These are phyloP conservation scores for Plasmodium knowlesi DNA, from an alignment of 169 alveolate species.

Conservation along the genomic window DNA sequence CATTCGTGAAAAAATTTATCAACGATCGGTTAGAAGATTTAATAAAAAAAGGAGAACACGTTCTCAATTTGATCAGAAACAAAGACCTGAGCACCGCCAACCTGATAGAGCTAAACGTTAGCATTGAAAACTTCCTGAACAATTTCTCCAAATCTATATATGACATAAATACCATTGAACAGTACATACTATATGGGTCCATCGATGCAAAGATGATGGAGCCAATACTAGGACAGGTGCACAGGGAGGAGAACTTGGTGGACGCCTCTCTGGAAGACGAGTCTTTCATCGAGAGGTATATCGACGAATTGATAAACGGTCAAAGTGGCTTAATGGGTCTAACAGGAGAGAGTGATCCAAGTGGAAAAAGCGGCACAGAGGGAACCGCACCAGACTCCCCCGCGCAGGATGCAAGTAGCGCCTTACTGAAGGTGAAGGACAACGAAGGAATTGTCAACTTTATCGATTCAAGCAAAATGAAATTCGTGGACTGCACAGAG, in stretches of 20 bases:
- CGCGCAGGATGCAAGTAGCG: background rate
- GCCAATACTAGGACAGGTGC: conserved; percentile 11
- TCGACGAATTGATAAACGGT: conserved; percentile 25
- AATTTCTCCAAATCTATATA: conserved; percentile 51
- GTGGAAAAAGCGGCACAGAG: background rate
- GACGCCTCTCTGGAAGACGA: conserved; percentile 52
- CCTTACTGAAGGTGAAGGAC: conserved; percentile 32
- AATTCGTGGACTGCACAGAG: conserved; percentile 29
- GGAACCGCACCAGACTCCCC: background rate
- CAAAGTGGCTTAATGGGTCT: too few relatives aligned
- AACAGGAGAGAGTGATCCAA: too few relatives aligned
- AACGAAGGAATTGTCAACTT: conserved; percentile 21
- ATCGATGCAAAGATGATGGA: conserved; percentile 9
- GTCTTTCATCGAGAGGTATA: conserved; percentile 19
- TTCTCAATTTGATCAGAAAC: conserved; percentile 44
- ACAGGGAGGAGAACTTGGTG: conserved; percentile 4
- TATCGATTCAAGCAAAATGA: conserved; percentile 34
- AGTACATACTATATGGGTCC: conserved; percentile 31
- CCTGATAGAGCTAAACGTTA: conserved; percentile 35
- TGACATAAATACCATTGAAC: conserved; percentile 48
- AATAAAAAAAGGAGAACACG: conserved; percentile 35
- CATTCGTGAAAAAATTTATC: conserved; percentile 35
- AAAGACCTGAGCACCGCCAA: conserved; percentile 47
- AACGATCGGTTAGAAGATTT: conserved; percentile 54
- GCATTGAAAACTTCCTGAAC: conserved; percentile 25